These are phyloP conservation scores for Schizosaccharomyces lindneri DNA, from an alignment of 805 yeast genomes.

Conservation along the genomic window DNA sequence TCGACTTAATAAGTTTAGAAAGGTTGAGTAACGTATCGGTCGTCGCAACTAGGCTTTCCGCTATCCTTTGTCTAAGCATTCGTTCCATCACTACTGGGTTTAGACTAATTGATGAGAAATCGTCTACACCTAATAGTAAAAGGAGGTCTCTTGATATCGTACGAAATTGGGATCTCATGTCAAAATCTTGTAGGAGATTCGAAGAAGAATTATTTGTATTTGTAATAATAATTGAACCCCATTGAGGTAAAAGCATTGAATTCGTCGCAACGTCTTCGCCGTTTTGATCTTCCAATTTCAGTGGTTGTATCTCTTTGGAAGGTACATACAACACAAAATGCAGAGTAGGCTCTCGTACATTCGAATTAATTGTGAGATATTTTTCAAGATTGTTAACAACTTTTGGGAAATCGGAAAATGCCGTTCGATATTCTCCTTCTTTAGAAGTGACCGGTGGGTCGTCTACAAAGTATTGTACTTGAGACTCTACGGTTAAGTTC, in stretches of 20 bases:
- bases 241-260: slow-evolving; percentile 1
- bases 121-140: not conserved
- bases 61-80: not conserved
- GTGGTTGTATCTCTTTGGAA: slow-evolving; percentile 13
- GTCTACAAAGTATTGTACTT: slow-evolving; percentile 42
- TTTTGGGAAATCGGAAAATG: not conserved
- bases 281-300: slow-evolving; percentile 1
- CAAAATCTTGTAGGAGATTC: not conserved
- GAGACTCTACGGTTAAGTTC: slow-evolving; percentile 55
- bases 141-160: not conserved
- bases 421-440: not conserved
- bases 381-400: not conserved
- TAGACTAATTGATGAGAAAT: not conserved
- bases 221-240: not conserved
- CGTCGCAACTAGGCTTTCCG: not conserved
- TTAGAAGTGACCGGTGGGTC: not conserved
- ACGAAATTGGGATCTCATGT: not conserved
- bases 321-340: slow-evolving; percentile 54
- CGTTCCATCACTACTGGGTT: not conserved
- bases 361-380: not conserved
- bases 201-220: not conserved
- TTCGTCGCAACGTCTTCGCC: not conserved
- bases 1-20: not conserved
- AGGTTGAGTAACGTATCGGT: not conserved
- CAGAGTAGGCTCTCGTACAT: slow-evolving; percentile 25